A percentile compares a stretch with the other conserved stretches of the same genome.
These are phyloP conservation scores for Aspergillus pseudoviridinutans DNA, from an alignment of 2,329 filamentous ascomycete species.

Conservation along the genomic window DNA sequence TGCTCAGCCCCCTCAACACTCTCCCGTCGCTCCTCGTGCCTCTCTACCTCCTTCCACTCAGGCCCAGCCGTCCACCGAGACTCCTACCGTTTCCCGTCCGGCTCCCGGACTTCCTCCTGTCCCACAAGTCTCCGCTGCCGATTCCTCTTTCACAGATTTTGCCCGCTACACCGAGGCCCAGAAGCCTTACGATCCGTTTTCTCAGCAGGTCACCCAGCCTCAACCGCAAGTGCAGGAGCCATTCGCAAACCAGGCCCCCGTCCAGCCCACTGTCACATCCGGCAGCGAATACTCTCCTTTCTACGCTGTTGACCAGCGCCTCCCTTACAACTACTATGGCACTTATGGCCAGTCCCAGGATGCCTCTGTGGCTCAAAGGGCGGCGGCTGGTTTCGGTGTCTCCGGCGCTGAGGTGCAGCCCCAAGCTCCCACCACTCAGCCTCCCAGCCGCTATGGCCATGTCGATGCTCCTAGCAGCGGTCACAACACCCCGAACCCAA, in stretches of 20 bases:
- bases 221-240: slow-evolving; percentile 64
- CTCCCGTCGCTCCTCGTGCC: slow-evolving; percentile 79
- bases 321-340: slow-evolving; percentile 71
- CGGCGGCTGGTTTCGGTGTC: slow-evolving; percentile 69
- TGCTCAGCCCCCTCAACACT: slow-evolving; percentile 88
- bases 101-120: slow-evolving; percentile 60
- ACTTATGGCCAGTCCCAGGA: slow-evolving; percentile 69
- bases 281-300: slow-evolving; percentile 77
- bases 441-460: slow-evolving; percentile 68
- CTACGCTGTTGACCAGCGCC: slow-evolving; percentile 74
- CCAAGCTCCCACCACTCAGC: slow-evolving; percentile 62
- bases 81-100: slow-evolving; percentile 52
- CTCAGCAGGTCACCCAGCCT: slow-evolving; percentile 62
- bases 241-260: slow-evolving; percentile 51
- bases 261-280: slow-evolving; percentile 55
- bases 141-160: slow-evolving; percentile 48
- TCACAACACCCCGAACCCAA: slow-evolving; percentile 84
- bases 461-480: slow-evolving; percentile 78
- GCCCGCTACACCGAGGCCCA: slow-evolving; percentile 57
- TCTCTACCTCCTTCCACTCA: slow-evolving; percentile 70
- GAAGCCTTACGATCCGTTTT: slow-evolving; percentile 86
- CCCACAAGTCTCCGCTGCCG: slow-evolving; percentile 50
- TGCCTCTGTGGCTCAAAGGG: slow-evolving; percentile 65
- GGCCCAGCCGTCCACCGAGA: slow-evolving; percentile 30
- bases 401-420: slow-evolving; percentile 58